A percentile compares a stretch with the other conserved stretches of the same genome.
These are phyloP conservation scores for Talaromyces rugulosus DNA, from an alignment of 2,329 filamentous ascomycete genomes.

Conservation along the genomic window DNA sequence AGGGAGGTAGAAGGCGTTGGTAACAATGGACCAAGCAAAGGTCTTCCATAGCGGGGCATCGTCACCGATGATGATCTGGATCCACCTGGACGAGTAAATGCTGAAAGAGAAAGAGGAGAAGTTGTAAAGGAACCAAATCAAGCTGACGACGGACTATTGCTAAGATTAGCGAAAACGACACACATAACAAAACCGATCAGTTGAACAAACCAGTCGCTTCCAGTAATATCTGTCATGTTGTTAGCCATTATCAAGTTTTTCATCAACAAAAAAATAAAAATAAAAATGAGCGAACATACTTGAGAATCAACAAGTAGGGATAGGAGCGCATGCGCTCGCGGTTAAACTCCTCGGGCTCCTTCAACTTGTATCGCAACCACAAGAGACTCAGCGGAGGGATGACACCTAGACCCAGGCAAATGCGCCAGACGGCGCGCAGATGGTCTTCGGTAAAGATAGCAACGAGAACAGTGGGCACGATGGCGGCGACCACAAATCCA, in stretches of 20 bases:
- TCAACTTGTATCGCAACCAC: slow-evolving; percentile 65
- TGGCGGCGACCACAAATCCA: slow-evolving; percentile 75
- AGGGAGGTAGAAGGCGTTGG: slow-evolving; percentile 86
- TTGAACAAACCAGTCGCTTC: slow-evolving; percentile 54
- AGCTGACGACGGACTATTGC: slow-evolving; percentile 53
- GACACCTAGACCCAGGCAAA: slow-evolving; percentile 71
- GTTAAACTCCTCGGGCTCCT: slow-evolving; percentile 75
- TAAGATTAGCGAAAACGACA: background rate
- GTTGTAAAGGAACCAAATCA: slow-evolving; percentile 86
- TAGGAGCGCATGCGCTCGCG: slow-evolving; percentile 64
- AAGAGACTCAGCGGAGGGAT: slow-evolving; percentile 72
- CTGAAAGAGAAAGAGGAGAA: slow-evolving; percentile 82
- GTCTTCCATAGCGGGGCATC: slow-evolving; percentile 64
- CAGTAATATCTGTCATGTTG: slow-evolving; percentile 65
- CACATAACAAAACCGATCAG: background rate
- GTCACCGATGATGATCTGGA: slow-evolving; percentile 57
- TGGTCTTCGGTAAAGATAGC: slow-evolving; percentile 59
- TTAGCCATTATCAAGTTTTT: slow-evolving; percentile 6
- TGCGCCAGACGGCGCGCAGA: slow-evolving; percentile 73
- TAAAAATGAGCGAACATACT: slow-evolving; percentile 24
- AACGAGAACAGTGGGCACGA: slow-evolving; percentile 67
- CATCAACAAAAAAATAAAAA: slow-evolving; percentile 38
- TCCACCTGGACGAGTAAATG: slow-evolving; percentile 69
- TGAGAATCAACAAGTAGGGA: slow-evolving; percentile 49
- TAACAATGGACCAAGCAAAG: slow-evolving; percentile 84